Percentiles rank a stretch among this genome's conserved stretches.
phyloP scores from a whole-genome alignment of 2,329 filamentous ascomycete species.

The Pezicula carpinea region DNA sequence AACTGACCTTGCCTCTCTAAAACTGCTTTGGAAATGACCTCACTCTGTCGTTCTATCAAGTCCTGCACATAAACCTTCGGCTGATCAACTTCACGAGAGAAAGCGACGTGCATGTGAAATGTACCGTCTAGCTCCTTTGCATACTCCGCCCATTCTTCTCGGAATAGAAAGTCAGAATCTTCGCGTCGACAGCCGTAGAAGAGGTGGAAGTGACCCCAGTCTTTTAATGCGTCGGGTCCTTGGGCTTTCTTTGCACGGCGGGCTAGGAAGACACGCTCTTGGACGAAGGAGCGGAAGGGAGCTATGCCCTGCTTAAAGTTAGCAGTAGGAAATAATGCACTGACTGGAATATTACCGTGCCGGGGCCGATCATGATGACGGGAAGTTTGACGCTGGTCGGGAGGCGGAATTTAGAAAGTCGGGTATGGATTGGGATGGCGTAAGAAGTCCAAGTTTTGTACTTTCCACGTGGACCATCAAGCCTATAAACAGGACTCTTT shows the following conservation, averaged over 20 bases:
- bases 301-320: slow-evolving; percentile 16
- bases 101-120: not conserved
- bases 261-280: slow-evolving; percentile 8
- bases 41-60: not conserved
- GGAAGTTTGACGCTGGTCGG: slow-evolving; percentile 5
- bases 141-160: slow-evolving; percentile 6
- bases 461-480: not conserved
- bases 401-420: slow-evolving; percentile 5
- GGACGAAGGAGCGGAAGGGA: slow-evolving; percentile 23
- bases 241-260: slow-evolving; percentile 2
- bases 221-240: slow-evolving; percentile 1
- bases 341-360: slow-evolving; percentile 8
- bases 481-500: not conserved
- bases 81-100: not conserved
- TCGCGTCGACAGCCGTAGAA: slow-evolving; percentile 20
- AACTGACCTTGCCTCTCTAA: not conserved
- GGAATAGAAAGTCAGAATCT: slow-evolving; percentile 22
- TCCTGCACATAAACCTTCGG: slow-evolving; percentile 4
- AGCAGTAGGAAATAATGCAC: too few species aligned
- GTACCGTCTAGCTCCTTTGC: too few species aligned
- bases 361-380: slow-evolving; percentile 23
- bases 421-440: not conserved
- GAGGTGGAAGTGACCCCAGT: slow-evolving; percentile 6
- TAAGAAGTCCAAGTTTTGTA: not conserved
- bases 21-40: not conserved